Conservation (phyloP, 176 grass and related monocot genomes). For the Carex cristatella region DNA sequence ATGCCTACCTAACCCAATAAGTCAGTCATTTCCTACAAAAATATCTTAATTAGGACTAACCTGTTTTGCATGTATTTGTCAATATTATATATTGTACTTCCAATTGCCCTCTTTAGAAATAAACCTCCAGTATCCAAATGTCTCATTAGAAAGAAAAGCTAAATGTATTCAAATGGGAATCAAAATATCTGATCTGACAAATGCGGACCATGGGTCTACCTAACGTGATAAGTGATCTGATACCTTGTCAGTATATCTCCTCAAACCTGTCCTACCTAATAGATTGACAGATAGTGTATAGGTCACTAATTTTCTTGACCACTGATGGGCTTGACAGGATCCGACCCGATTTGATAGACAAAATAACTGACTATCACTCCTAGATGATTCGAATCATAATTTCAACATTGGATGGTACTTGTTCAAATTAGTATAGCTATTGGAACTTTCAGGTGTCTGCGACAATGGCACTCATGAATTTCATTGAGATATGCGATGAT, state of each 20-base stretch:
- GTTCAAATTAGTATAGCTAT: slow-evolving; percentile 4
- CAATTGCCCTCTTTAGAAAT: not conserved
- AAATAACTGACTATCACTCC: not conserved
- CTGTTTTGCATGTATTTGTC: not conserved
- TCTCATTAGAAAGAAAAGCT: not conserved
- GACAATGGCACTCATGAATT: slow-evolving; percentile 73
- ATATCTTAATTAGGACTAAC: not conserved
- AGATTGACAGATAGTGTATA: not conserved
- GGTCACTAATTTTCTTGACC: not conserved
- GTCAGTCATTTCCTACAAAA: not conserved
- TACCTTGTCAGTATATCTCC: not conserved
- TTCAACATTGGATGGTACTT: not conserved
- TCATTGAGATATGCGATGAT: slow-evolving; percentile 79
- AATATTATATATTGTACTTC: not conserved
- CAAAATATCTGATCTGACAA: not conserved
- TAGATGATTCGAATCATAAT: slow-evolving; percentile 1
- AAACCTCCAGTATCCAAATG: not conserved
- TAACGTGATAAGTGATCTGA: not conserved
- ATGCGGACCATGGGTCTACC: not conserved
- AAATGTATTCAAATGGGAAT: not conserved
- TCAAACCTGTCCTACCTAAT: not conserved
- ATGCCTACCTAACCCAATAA: not conserved
- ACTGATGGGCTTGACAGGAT: not conserved
- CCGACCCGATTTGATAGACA: not conserved
- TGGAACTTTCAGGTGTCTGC: slow-evolving; percentile 60